Percentiles rank a stretch among this genome's conserved stretches.
Evolutionary conservation across 768 basidiomycete genomes (phyloP).

Genomic region (Xerocomellus amylosporus): DNA sequence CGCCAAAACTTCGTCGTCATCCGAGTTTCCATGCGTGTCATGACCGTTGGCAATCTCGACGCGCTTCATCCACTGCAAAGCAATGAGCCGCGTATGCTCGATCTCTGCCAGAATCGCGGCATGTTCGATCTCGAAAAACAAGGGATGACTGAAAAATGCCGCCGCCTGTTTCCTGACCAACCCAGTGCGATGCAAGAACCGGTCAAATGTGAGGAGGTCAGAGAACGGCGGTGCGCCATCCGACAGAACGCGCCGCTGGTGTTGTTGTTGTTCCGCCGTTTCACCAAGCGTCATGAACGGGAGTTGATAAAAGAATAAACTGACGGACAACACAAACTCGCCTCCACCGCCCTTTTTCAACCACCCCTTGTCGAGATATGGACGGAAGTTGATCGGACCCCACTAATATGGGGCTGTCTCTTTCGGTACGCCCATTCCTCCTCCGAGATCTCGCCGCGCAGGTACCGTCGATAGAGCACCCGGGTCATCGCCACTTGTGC

Average conservation of each 20-base stretch:
- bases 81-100: background rate
- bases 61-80: slow-evolving; percentile 26
- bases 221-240: slow-evolving; percentile 37
- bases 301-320: slow-evolving; percentile 42
- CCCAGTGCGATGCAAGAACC: slow-evolving; percentile 46
- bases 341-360: slow-evolving; percentile 41
- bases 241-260: background rate
- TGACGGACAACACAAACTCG: slow-evolving; percentile 43
- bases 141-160: slow-evolving; percentile 39
- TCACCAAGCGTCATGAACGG: slow-evolving; percentile 46
- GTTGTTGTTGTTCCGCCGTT: background rate
- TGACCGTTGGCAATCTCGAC: background rate
- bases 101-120: slow-evolving; percentile 7
- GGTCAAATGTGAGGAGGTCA: slow-evolving; percentile 42
- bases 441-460: slow-evolving; percentile 45
- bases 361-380: slow-evolving; percentile 49
- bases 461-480: slow-evolving; percentile 44
- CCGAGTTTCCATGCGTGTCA: background rate
- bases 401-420: slow-evolving; percentile 46
- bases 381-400: slow-evolving; percentile 53
- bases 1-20: slow-evolving; percentile 1
- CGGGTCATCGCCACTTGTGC: slow-evolving; percentile 53
- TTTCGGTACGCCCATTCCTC: slow-evolving; percentile 54
- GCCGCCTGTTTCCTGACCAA: slow-evolving; percentile 37
- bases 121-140: slow-evolving; percentile 42